phyloP scores from a whole-genome alignment of 2,329 filamentous ascomycete species.

The Mycosphaerella arachidis region DNA sequence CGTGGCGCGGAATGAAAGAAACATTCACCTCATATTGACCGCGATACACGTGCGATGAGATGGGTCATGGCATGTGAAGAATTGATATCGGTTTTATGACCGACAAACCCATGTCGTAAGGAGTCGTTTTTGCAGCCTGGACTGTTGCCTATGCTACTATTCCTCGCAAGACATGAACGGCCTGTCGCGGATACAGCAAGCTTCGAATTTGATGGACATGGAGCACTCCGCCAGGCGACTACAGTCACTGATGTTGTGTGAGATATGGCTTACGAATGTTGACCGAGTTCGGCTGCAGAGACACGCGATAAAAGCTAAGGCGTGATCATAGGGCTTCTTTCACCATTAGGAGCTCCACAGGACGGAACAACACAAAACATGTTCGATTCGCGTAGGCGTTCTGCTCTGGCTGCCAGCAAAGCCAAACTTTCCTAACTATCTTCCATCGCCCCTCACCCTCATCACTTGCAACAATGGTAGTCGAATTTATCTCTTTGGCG shows the following conservation, averaged over 20 bases:
- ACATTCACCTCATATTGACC: too few relatives aligned
- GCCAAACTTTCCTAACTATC: neutral
- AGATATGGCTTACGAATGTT: neutral
- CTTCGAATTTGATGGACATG: too few relatives aligned
- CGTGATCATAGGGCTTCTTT: constrained; percentile 15
- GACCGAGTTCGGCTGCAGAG: neutral
- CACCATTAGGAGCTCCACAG: constrained; percentile 11
- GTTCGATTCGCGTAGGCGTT: neutral
- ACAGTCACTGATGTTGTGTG: neutral
- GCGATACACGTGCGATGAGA: too few relatives aligned
- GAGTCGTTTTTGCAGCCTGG: too few relatives aligned
- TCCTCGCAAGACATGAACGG: too few relatives aligned
- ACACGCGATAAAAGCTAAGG: constrained; percentile 7
- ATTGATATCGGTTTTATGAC: too few relatives aligned
- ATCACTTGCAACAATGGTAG: constrained; percentile 17
- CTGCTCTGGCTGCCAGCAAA: neutral
- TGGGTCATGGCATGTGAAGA: too few relatives aligned
- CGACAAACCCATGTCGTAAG: too few relatives aligned
- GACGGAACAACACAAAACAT: constrained; percentile 3
- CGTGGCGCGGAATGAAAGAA: too few relatives aligned
- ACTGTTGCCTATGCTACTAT: too few relatives aligned
- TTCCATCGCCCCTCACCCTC: neutral
- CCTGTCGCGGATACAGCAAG: too few relatives aligned
- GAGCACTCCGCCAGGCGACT: too few relatives aligned
- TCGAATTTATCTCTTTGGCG: constrained; percentile 57